phyloP scores from a whole-genome alignment of 306 rosid species.

The Vigna unguiculata region DNA sequence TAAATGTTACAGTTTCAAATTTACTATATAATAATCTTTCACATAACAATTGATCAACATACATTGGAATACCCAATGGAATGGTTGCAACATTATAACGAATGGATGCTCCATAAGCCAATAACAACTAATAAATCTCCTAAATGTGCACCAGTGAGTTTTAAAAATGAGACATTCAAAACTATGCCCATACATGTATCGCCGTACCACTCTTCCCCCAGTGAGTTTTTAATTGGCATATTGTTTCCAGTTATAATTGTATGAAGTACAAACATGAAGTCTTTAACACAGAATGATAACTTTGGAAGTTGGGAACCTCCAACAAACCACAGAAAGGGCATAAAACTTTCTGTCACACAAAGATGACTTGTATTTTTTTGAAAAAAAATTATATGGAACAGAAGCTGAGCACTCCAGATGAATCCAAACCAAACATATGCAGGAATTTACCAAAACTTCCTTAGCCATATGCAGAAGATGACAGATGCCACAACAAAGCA shows the following conservation, averaged over 20 bases:
- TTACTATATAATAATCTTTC: slow-evolving; percentile 7
- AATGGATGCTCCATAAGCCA: background rate
- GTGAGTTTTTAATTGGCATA: slow-evolving; percentile 2
- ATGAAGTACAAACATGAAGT: background rate
- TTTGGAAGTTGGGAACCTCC: background rate
- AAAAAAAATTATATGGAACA: slow-evolving; percentile 31
- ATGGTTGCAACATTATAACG: background rate
- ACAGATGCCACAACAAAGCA: background rate
- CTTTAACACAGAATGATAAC: background rate
- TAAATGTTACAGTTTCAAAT: background rate
- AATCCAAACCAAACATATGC: background rate
- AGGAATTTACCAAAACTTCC: too few species aligned
- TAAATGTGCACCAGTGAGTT: background rate
- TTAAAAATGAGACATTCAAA: slow-evolving; percentile 22
- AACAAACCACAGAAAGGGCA: slow-evolving; percentile 23
- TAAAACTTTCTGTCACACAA: background rate
- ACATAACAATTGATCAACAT: background rate
- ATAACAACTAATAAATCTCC: background rate
- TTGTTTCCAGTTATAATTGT: background rate
- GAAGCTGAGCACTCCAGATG: slow-evolving; percentile 28
- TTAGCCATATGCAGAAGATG: background rate
- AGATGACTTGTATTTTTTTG: background rate
- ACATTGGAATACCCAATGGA: background rate
- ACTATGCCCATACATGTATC: slow-evolving; percentile 8
- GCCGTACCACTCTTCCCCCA: background rate